Base-by-base conservation (phyloP, 257 asterid species). In the Solanum medicagineum region DNA sequence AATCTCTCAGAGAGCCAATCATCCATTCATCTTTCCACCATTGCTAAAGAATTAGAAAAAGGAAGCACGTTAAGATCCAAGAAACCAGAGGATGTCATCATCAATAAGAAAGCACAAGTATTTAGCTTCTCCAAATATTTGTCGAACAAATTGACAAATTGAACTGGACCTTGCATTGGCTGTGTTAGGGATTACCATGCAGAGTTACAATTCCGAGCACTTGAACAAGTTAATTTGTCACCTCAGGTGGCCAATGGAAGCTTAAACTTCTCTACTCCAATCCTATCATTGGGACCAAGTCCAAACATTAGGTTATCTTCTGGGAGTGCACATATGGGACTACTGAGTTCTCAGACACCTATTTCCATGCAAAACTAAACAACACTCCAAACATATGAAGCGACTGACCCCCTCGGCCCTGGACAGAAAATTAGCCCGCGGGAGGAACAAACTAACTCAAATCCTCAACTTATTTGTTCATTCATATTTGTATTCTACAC, bases 261-360 rank as follows among this genome's bases (percentile, higher is more conserved):
- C n/a, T 54, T 90, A 69, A 84, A 71, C 85, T 90, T 81, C 86
- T 92, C 85, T 8, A 97, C 97, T 36, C 99, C 98, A 7, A 93
- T 96, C 89, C 99, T 98, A 45, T 96, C 99, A 2, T 98, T 98
- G n/a, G 88, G 99, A 15, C 98, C 98, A 0, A 94, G 98, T 81
- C 98, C 99, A 1, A 94, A 91, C 88, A 47, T 93, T 84, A 95
- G 93, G 40, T 87, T 96, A 26, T 96, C 99, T 17, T 98, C 99
- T 1, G 89, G 97, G 87, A 92, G 94, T 77, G 89, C 99, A 29
- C 92, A 91, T 83, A 96, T 96, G 94, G 98, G 98, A 88, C 82
- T 96, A 68, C 97, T 98, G 0, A 94, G 98, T 84, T 98, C 99
- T 10, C 93, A 97, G 88, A 92, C 95, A 77, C 91, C 92, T 47